Evolutionary conservation across 169 alveolate species (phyloP), one percentile per base, ranked within the genome.

Genomic region (Eimeria zaria): DNA sequence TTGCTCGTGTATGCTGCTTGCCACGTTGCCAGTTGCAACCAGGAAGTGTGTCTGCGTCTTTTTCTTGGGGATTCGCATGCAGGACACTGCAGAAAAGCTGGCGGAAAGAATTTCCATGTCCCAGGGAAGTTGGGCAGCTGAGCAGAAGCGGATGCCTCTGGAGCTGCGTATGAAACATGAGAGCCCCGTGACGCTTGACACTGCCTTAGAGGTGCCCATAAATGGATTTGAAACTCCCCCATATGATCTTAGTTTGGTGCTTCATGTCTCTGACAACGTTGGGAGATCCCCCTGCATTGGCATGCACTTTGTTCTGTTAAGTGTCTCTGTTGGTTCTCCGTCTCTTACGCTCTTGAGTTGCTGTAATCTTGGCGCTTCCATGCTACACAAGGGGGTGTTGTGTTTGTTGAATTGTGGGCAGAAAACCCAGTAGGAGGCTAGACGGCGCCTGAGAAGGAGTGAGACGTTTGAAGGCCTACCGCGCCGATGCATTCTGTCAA

Each of bases 81-180:
- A 83, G 91, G 91, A 83, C 30, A 83, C 91, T 30, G 76, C 91
- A 41, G 91, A 83, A 18, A 83, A 83, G 33, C 24, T 83, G 74
- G 74, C 67, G 24, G 91, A 83, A 22, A 83, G 91, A 53, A 58
- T 83, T 53, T 83, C 91, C 41, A 83, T 83, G 91, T 83, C 91
- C 27, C 91, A 83, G 71, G 91, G 91, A 36, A 83, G 91, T 36
- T 83, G 91, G 91, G 91, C 91, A 36, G 76, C 91, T 83, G 91
- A 83, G 39, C 91, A 83, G 74, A 83, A 83, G 74, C 91, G 91
- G 67, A 51, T 22, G 33, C 74, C 91, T 55, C 51, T 83, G 91
- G 91, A 83, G 76, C 33, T 51, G 33, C 91, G 91, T 14, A 55
- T 83, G 74, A 53, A 83, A 53, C 55, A 83, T 1, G 91, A 83